Evolutionary conservation across 2,329 filamentous ascomycete genomes (phyloP).

Genomic region (Ascochyta viciae-villosae): DNA sequence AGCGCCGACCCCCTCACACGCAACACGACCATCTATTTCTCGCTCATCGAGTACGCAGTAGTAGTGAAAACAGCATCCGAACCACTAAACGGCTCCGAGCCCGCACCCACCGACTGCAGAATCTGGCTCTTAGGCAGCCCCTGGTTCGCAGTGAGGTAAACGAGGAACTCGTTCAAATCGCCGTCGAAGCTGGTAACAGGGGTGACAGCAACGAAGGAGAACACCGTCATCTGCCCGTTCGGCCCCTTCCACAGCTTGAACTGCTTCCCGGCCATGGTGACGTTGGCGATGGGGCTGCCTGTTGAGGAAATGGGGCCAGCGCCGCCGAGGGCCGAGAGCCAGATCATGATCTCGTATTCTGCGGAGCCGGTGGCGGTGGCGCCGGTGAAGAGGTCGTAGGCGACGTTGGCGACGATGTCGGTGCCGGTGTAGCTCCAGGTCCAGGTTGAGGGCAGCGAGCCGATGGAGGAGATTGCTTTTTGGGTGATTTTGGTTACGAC

Average conservation of each 20-base stretch:
- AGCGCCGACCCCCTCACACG: no score
- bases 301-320: conserved; percentile 66
- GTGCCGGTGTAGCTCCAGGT: conserved; percentile 59
- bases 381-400: conserved; percentile 68
- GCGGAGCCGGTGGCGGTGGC: conserved; percentile 54
- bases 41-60: conserved; percentile 47
- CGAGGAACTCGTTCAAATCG: conserved; percentile 65
- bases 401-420: conserved; percentile 63
- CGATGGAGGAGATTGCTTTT: conserved; percentile 46
- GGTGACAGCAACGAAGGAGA: conserved; percentile 62
- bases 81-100: conserved; percentile 65
- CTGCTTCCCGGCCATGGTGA: conserved; percentile 60
- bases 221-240: conserved; percentile 68
- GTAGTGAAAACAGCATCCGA: conserved; percentile 55
- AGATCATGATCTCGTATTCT: conserved; percentile 73
- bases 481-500: conserved; percentile 47
- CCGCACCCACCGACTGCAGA: conserved; percentile 61
- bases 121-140: conserved; percentile 60
- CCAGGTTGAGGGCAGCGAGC: conserved; percentile 55
- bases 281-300: conserved; percentile 61
- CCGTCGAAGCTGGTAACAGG: conserved; percentile 62
- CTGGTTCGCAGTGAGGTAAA: conserved; percentile 60
- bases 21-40: conserved; percentile 20
- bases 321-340: conserved; percentile 65
- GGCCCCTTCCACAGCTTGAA: conserved; percentile 68